Percentiles rank a stretch among this genome's conserved stretches.
Evolutionary conservation across 257 asterid genomes (phyloP).

Genomic region (Scutellaria galericulata): DNA sequence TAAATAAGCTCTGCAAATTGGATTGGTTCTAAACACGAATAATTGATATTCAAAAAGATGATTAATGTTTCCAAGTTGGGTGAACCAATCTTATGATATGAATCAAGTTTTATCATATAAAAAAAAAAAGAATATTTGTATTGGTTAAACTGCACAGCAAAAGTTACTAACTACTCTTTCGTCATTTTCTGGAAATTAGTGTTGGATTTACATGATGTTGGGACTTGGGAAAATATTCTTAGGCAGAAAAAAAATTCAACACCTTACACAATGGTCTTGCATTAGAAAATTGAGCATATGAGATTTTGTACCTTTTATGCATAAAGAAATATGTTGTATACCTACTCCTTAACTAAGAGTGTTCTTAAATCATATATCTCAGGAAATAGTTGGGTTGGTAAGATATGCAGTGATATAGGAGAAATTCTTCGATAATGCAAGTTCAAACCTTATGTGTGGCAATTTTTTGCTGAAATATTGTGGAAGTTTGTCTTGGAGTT

Average conservation of each 20-base stretch:
- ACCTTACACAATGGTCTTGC: background rate
- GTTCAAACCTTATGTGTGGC: too few relatives aligned
- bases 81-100: background rate
- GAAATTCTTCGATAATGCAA: too few relatives aligned
- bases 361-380: too few relatives aligned
- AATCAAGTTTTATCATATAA: background rate
- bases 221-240: background rate
- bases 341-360: too few relatives aligned
- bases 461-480: too few relatives aligned
- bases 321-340: too few relatives aligned
- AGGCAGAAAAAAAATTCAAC: background rate
- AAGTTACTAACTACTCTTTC: background rate
- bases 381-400: too few relatives aligned
- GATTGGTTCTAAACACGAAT: background rate
- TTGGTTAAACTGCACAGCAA: background rate
- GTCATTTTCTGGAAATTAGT: background rate
- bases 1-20: too few relatives aligned
- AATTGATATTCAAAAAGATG: background rate
- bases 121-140: background rate
- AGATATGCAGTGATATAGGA: too few relatives aligned
- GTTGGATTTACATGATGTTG: background rate
- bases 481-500: too few relatives aligned
- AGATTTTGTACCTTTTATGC: too few relatives aligned
- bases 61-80: conserved; percentile 6
- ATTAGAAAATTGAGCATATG: too few relatives aligned